Conservation (phyloP, 148 eudicot species). For the Salicornia ramosissima region DNA sequence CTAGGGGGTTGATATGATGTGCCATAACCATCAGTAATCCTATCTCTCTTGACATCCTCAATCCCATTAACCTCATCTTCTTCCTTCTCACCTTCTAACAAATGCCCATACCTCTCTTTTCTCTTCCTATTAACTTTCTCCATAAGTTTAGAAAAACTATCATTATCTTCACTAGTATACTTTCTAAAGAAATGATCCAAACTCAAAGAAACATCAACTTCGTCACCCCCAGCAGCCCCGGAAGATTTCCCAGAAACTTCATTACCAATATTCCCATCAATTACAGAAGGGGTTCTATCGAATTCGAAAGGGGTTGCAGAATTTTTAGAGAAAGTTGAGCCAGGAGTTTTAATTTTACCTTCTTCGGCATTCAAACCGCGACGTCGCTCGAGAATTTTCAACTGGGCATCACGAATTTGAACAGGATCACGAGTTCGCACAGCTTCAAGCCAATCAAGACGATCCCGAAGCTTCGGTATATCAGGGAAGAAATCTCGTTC, state of each 20-base stretch:
- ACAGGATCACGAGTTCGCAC: slow-evolving; percentile 64
- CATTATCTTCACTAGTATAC: slow-evolving; percentile 91
- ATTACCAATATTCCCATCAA: slow-evolving; percentile 12
- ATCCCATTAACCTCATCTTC: slow-evolving; percentile 39
- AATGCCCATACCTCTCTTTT: slow-evolving; percentile 61
- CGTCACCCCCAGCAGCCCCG: slow-evolving; percentile 21
- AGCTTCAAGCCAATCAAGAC: slow-evolving; percentile 91
- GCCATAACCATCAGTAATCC: slow-evolving; percentile 88
- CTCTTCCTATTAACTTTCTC: slow-evolving; percentile 83
- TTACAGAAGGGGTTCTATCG: slow-evolving; percentile 39
- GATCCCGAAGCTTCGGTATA: slow-evolving; percentile 88
- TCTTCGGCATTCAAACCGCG: slow-evolving; percentile 7
- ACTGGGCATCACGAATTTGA: slow-evolving; percentile 80
- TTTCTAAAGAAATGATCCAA: slow-evolving; percentile 71
- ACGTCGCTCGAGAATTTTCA: slow-evolving; percentile 81
- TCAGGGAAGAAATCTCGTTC: slow-evolving; percentile 96
- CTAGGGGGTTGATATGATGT: slow-evolving; percentile 71
- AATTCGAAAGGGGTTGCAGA: slow-evolving; percentile 51
- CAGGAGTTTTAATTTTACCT: slow-evolving; percentile 60
- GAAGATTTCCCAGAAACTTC: background rate
- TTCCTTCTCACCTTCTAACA: slow-evolving; percentile 61
- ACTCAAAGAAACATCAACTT: slow-evolving; percentile 36
- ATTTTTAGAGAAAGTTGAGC: slow-evolving; percentile 51
- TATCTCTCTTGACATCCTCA: slow-evolving; percentile 65
- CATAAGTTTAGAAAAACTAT: slow-evolving; percentile 63